phyloP scores from a whole-genome alignment of 2,329 filamentous ascomycete genomes.

The Arthrobotrys sphaeroides region DNA sequence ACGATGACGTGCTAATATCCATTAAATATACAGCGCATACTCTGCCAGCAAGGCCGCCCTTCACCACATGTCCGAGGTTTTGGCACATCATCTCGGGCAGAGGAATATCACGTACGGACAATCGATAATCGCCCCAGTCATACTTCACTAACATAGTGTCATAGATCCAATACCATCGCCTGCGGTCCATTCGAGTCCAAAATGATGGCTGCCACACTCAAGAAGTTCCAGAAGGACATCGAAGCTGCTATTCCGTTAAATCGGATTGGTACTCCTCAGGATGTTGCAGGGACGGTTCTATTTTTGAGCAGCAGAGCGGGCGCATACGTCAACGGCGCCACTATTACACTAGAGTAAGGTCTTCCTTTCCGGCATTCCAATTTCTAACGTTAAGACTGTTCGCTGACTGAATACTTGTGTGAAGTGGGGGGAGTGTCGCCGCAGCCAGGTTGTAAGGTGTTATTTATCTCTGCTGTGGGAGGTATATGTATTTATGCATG shows the following conservation, averaged over 20 bases:
- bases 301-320: slow-evolving; percentile 76
- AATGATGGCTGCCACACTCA: slow-evolving; percentile 77
- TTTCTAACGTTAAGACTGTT: slow-evolving; percentile 63
- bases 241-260: slow-evolving; percentile 71
- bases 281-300: slow-evolving; percentile 76
- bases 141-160: background rate
- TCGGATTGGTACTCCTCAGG: slow-evolving; percentile 73
- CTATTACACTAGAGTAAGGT: slow-evolving; percentile 69
- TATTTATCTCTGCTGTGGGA: too few relatives aligned
- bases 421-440: slow-evolving; percentile 59
- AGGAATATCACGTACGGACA: slow-evolving; percentile 67
- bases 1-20: slow-evolving; percentile 2
- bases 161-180: slow-evolving; percentile 72
- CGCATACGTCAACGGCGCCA: slow-evolving; percentile 72
- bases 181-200: slow-evolving; percentile 77
- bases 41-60: slow-evolving; percentile 71
- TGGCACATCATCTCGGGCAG: slow-evolving; percentile 71
- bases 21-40: slow-evolving; percentile 64
- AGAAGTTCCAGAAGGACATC: slow-evolving; percentile 68
- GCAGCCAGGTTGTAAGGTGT: slow-evolving; percentile 62
- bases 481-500: too few relatives aligned
- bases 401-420: slow-evolving; percentile 59
- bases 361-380: slow-evolving; percentile 59
- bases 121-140: background rate
- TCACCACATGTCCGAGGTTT: slow-evolving; percentile 72